Evolutionary conservation across 2,329 filamentous ascomycete genomes (phyloP), one percentile per base, ranked within the genome.

Genomic region (Penicillium sp.): DNA sequence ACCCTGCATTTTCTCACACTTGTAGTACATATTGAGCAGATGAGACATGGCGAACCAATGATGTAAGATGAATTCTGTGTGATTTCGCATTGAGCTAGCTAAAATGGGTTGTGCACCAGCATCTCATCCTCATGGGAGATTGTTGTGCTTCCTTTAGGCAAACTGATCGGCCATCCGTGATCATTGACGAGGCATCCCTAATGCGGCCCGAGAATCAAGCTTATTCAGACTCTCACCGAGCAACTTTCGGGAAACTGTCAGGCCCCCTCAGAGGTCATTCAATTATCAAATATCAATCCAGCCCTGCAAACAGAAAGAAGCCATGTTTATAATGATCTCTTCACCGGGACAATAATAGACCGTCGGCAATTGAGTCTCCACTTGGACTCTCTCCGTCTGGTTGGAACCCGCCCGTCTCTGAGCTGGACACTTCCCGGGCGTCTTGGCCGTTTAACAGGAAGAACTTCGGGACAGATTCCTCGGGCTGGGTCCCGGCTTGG

Each of bases 281-380:
- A 10, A 22, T 17, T 20, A 7, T 8, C 31, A 49, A 7, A 49
- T 31, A 17, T 14, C 15, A 12, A 12, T 28, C 14, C n/a, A 20
- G 4, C n/a, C 28, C 25, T n/a, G 12, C 14, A 1, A 28, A 48
- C n/a, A 35, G 15, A n/a, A 17, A 17, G 20, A 35, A n/a, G 45
- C n/a, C 31, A 11, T 35, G 45, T 49, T 34, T 14, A 49, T 49
- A 49, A n/a, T 31, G 20, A 39, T 20, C 41, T 48, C 50, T 49
- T 58, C 49, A 58, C 55, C 55, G 55, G 55, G 55, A 58, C 55
- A 54, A 28, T 53, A 54, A 53, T n/a, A 54, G 49, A 39, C 49
- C 34, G 28, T 58, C 55, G 55, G 55, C 49, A 53, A 42, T 54
- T 54, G 34, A 7, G 37, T 34, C 55, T 54, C 55, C 55, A 58